phyloP scores from a whole-genome alignment of 1,139 yeast species.

The Sugiyamaella neomexicana region DNA sequence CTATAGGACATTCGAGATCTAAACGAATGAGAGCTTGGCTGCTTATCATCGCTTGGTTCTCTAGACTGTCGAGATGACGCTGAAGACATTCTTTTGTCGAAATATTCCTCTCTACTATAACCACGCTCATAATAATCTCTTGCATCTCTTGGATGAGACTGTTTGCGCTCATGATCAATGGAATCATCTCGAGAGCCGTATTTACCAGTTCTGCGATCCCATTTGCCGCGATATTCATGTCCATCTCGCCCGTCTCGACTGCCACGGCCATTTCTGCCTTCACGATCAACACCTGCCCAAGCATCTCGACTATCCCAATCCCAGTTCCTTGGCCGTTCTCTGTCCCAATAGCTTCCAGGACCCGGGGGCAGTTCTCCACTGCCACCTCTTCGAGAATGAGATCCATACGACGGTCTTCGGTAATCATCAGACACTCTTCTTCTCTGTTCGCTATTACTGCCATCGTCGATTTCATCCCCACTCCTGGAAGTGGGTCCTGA shows the following conservation, averaged over 20 bases:
- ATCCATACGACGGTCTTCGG: conserved; percentile 15
- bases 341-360: conserved; percentile 22
- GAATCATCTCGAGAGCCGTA: conserved; percentile 10
- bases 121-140: conserved; percentile 15
- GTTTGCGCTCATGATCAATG: conserved; percentile 10
- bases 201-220: conserved; percentile 14
- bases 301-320: conserved; percentile 20
- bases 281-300: not conserved
- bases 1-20: conserved; percentile 9
- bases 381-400: conserved; percentile 16
- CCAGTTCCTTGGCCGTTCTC: conserved; percentile 19
- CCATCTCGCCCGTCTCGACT: conserved; percentile 1
- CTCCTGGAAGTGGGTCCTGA: conserved; percentile 5
- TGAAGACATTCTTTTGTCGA: conserved; percentile 10
- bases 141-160: conserved; percentile 6
- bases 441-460: conserved; percentile 6
- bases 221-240: conserved; percentile 1
- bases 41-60: conserved; percentile 19
- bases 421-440: conserved; percentile 22
- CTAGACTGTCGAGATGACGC: conserved; percentile 12
- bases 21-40: conserved; percentile 5
- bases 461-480: not conserved
- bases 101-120: conserved; percentile 19
- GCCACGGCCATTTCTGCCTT: conserved; percentile 18
- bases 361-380: conserved; percentile 21